Conservation (phyloP, 2,329 filamentous ascomycete species). For the Fusarium dimerum region DNA sequence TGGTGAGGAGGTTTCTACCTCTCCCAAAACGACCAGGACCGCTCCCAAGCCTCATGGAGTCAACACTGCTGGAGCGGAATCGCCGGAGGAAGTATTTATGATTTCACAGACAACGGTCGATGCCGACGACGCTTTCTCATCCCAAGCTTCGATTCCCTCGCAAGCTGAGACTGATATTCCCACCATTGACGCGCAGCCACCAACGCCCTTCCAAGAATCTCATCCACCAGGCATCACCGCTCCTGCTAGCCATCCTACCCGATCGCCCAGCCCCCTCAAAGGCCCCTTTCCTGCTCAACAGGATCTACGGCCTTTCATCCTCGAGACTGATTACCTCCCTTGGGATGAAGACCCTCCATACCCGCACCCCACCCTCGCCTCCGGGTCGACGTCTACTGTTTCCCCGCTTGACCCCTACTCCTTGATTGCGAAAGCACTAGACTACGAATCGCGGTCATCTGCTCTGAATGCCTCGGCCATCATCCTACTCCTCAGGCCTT, state of each 20-base stretch:
- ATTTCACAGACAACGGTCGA: conserved; percentile 49
- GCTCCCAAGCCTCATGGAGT: conserved; percentile 5
- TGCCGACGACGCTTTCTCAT: conserved; percentile 36
- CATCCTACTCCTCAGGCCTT: conserved; percentile 58
- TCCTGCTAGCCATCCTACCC: conserved; percentile 16
- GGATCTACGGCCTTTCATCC: conserved; percentile 43
- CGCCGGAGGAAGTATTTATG: conserved; percentile 43
- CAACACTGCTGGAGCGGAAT: conserved; percentile 25
- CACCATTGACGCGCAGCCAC: conserved; percentile 10
- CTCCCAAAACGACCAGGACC: conserved; percentile 13
- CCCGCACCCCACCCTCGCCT: conserved; percentile 42
- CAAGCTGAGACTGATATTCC: conserved; percentile 18
- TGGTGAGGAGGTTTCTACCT: conserved; percentile 38
- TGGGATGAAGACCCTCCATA: conserved; percentile 60
- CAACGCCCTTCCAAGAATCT: conserved; percentile 2
- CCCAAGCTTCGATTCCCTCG: conserved; percentile 33
- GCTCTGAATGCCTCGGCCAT: conserved; percentile 63
- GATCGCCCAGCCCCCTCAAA: conserved; percentile 29
- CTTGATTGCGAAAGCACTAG: conserved; percentile 54
- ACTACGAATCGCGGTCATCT: conserved; percentile 57
- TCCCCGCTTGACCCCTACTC: conserved; percentile 56
- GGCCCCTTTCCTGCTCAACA: conserved; percentile 34
- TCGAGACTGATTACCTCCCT: conserved; percentile 60
- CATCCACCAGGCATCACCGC: conserved; percentile 13
- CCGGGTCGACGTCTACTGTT: conserved; percentile 14